Percentiles rank a stretch among this genome's conserved stretches.
These are phyloP conservation scores for Ganoderma resinaceum DNA, from an alignment of 1,284 basidiomycete genomes.

Conservation along the genomic window DNA sequence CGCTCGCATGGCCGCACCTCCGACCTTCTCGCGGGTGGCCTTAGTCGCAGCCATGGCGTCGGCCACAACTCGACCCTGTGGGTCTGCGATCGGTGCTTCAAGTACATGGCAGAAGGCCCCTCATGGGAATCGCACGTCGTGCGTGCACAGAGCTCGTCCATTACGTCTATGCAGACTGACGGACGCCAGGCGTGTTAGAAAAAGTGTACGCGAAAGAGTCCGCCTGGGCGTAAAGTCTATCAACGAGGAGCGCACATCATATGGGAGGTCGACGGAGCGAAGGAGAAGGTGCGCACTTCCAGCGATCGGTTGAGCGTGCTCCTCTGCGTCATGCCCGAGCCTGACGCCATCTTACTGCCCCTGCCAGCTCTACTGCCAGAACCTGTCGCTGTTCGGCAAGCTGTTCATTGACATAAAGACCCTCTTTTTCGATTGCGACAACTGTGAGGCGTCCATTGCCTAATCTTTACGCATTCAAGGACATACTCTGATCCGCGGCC, in stretches of 20 bases:
- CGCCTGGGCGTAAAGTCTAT: slow-evolving; percentile 92
- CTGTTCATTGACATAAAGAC: slow-evolving; percentile 99
- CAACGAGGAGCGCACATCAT: slow-evolving; percentile 90
- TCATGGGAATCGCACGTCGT: slow-evolving; percentile 82
- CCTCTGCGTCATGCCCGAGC: not conserved
- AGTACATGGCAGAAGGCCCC: slow-evolving; percentile 86
- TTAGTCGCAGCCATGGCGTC: slow-evolving; percentile 56
- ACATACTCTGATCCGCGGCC: slow-evolving; percentile 10
- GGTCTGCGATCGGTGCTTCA: slow-evolving; percentile 96
- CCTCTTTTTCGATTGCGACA: slow-evolving; percentile 92
- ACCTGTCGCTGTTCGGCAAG: slow-evolving; percentile 95
- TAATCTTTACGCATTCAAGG: slow-evolving; percentile 11
- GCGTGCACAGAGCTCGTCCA: slow-evolving; percentile 38
- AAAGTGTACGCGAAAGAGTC: slow-evolving; percentile 74
- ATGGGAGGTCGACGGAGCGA: slow-evolving; percentile 94
- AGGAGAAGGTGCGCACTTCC: slow-evolving; percentile 69
- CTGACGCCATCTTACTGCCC: slow-evolving; percentile 12
- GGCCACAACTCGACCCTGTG: slow-evolving; percentile 67
- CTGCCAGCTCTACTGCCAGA: slow-evolving; percentile 91
- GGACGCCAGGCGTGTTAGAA: slow-evolving; percentile 52
- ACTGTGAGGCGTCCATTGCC: slow-evolving; percentile 57
- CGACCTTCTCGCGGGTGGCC: slow-evolving; percentile 71
- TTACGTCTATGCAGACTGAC: slow-evolving; percentile 23
- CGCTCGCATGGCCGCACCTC: slow-evolving; percentile 73
- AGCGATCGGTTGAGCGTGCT: slow-evolving; percentile 4